Conservation (phyloP, 129 eudicot genomes). For the Pulicaria dysenterica region DNA sequence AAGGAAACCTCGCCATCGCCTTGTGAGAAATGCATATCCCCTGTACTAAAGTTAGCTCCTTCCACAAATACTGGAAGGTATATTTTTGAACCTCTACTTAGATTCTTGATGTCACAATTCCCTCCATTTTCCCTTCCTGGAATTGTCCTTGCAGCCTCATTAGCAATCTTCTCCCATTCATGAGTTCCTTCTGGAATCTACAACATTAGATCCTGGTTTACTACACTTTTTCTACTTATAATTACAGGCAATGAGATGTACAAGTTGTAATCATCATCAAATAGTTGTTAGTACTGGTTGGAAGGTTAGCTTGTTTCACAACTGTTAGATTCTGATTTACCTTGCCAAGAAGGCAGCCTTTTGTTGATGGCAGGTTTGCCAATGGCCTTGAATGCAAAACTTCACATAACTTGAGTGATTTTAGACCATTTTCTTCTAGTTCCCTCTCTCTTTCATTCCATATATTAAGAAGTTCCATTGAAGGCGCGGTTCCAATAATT, state of each 20-base stretch:
- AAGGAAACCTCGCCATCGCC: slow-evolving; percentile 98
- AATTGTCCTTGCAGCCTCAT: slow-evolving; percentile 93
- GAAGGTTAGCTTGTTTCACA: background rate
- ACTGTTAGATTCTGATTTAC: slow-evolving; percentile 33
- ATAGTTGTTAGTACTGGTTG: background rate
- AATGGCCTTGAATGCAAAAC: slow-evolving; percentile 91
- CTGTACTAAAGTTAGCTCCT: slow-evolving; percentile 97
- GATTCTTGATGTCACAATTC: slow-evolving; percentile 94
- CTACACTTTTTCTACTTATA: background rate
- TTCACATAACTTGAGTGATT: slow-evolving; percentile 81
- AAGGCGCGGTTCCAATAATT: slow-evolving; percentile 96
- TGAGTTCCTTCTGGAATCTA: slow-evolving; percentile 65
- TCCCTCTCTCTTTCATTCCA: slow-evolving; percentile 90
- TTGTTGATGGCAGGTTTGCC: slow-evolving; percentile 89
- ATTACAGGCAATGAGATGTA: background rate
- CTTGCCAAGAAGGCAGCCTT: slow-evolving; percentile 92
- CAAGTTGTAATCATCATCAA: background rate
- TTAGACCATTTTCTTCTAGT: slow-evolving; percentile 79
- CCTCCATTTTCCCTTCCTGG: slow-evolving; percentile 99
- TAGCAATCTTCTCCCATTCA: slow-evolving; percentile 89
- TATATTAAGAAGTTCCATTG: slow-evolving; percentile 80
- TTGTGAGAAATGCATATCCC: slow-evolving; percentile 99
- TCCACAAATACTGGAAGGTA: slow-evolving; percentile 98
- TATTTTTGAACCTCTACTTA: slow-evolving; percentile 88
- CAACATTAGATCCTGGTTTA: slow-evolving; percentile 11